Evolutionary conservation across 148 eudicot species (phyloP).

Genomic region (Rhododendron vialii): DNA sequence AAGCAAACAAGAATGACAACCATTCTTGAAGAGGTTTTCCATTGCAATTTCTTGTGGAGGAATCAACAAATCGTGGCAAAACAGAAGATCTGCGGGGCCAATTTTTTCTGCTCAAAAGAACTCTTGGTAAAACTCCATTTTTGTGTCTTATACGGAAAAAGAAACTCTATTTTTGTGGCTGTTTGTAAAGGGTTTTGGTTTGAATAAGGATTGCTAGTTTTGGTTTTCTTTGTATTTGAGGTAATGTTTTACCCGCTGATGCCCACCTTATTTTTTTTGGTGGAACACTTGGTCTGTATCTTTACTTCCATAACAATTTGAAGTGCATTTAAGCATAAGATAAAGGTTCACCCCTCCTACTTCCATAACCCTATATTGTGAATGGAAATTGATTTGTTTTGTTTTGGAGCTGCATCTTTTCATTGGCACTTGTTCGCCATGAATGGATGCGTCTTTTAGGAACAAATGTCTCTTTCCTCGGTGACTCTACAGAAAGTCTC

Average conservation of each 20-base stretch:
- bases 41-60: not conserved
- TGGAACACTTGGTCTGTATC: slow-evolving; percentile 37
- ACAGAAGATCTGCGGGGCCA: not conserved
- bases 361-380: too few species aligned
- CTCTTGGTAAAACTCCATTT: not conserved
- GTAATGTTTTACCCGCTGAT: slow-evolving; percentile 28
- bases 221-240: slow-evolving; percentile 18
- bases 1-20: slow-evolving; percentile 3
- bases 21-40: slow-evolving; percentile 1
- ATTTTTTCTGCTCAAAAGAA: not conserved
- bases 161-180: slow-evolving; percentile 33
- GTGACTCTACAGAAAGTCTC: too few species aligned
- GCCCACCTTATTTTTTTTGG: slow-evolving; percentile 39
- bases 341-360: not conserved
- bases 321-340: not conserved
- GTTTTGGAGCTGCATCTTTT: too few species aligned
- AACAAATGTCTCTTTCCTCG: too few species aligned
- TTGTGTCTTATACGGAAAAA: not conserved
- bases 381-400: too few species aligned
- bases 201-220: slow-evolving; percentile 25
- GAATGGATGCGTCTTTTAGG: too few species aligned
- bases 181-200: slow-evolving; percentile 37
- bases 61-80: not conserved
- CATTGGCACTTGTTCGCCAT: too few species aligned
- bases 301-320: slow-evolving; percentile 15